Base-by-base conservation (phyloP, 1,139 yeast genomes). In the Schizosaccharomyces versatilis region DNA sequence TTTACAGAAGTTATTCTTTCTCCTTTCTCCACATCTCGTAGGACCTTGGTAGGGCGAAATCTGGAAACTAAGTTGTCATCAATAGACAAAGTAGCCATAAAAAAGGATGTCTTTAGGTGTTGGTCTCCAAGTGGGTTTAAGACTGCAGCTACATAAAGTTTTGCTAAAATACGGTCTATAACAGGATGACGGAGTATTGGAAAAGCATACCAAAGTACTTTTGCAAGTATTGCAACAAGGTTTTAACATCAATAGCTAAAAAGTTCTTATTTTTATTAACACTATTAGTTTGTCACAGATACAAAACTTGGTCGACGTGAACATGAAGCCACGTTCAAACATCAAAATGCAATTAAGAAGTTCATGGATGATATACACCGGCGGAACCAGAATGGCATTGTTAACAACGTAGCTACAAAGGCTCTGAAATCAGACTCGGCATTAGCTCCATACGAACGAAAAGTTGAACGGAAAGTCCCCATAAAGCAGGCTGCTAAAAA, bases 1-100 rank as follows among this genome's bases (percentile, higher is more conserved):
- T 83, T 88, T 36, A 90, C 67, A 32, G 95, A 83, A 3, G 95
- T 85, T 9, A 86, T 76, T 44, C 19, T 36, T 19, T 36, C 36
- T 9, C 36, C 38, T 24, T 9, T 19, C 7, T 44, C 38, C 32
- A 14, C 14, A 44, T 44, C 32, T 44, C 14, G 19, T 12, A 44
- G n/a, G 38, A 32, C 19, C n/a, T 44, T 44, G 10, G 38, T 44
- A 8, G 49, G 49, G 15, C 32, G 36, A 8, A 44, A 19, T 24
- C 14, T 19, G 14, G 49, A 44, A 12, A 44, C 8, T 14, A 44
- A 44, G 2, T 44, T 36, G 15, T 24, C 19, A 8, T 32, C 32
- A 17, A 44, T 44, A 19, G 49, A 14, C 19, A 44, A 12, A 19
- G 49, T 44, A 19, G 49, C 32, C 49, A 44, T 44, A 19, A 3